A percentile compares a stretch with the other conserved stretches of the same genome.
Conservation (phyloP, 2,329 filamentous ascomycete genomes). For the Aspergillus piperis region DNA sequence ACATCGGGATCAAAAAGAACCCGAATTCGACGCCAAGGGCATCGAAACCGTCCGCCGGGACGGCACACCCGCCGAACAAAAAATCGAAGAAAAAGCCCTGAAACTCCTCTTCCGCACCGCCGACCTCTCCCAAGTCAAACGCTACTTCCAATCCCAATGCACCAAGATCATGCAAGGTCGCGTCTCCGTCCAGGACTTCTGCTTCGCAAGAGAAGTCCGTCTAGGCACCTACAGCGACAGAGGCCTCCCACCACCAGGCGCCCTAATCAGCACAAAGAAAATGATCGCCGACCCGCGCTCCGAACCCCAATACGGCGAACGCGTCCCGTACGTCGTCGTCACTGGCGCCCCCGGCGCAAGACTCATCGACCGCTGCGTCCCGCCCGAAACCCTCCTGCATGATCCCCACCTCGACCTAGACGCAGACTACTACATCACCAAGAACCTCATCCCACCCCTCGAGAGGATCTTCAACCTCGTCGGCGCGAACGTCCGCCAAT, state of each 20-base stretch:
- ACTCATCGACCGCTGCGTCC: conserved; percentile 85
- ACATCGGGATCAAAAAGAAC: conserved; percentile 68
- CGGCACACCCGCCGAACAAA: conserved; percentile 92
- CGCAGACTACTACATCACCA: conserved; percentile 93
- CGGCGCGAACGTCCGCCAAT: conserved; percentile 82
- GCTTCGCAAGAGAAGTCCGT: conserved; percentile 89
- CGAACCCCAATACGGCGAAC: conserved; percentile 92
- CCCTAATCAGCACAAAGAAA: conserved; percentile 78
- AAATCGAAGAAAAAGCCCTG: conserved; percentile 90
- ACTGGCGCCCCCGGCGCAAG: conserved; percentile 82
- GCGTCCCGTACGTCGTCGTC: conserved; percentile 91
- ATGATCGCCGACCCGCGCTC: conserved; percentile 85
- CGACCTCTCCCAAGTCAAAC: conserved; percentile 84
- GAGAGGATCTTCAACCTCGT: conserved; percentile 97
- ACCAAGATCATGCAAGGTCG: conserved; percentile 86
- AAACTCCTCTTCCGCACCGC: conserved; percentile 86
- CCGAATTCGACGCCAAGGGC: conserved; percentile 95
- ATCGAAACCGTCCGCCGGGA: conserved; percentile 97
- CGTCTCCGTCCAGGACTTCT: conserved; percentile 92
- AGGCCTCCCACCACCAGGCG: conserved; percentile 79
- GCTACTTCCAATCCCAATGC: conserved; percentile 87
- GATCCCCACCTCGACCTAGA: conserved; percentile 81
- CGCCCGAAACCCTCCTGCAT: conserved; percentile 77
- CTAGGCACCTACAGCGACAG: conserved; percentile 84
- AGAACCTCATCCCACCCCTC: conserved; percentile 91